Percentiles rank a stretch among this genome's conserved stretches.
Evolutionary conservation across 2,329 filamentous ascomycete genomes (phyloP).

Genomic region (Beauveria sp.): DNA sequence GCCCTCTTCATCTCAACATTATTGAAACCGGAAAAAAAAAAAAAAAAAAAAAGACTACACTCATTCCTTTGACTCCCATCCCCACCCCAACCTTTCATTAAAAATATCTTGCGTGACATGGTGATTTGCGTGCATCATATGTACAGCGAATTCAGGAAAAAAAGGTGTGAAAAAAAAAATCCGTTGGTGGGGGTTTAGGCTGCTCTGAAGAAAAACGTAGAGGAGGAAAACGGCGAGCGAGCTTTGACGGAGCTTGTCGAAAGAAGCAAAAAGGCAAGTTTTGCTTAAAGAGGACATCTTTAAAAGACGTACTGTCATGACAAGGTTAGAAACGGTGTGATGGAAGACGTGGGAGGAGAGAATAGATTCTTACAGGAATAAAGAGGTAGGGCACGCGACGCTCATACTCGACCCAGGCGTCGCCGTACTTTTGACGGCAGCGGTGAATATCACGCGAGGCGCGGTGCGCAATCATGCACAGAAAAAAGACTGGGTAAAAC

Average conservation of each 20-base stretch:
- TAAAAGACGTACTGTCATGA: slow-evolving; percentile 34
- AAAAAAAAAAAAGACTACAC: neutral
- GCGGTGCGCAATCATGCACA: slow-evolving; percentile 73
- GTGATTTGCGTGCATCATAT: slow-evolving; percentile 5
- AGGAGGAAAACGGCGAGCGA: neutral
- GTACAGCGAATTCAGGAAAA: neutral
- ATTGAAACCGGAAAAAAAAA: neutral
- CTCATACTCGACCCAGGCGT: slow-evolving; percentile 75
- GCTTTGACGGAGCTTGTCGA: neutral
- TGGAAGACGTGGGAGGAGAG: neutral
- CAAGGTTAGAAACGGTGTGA: neutral
- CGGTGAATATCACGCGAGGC: slow-evolving; percentile 68
- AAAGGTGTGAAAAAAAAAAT: neutral
- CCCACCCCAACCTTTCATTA: neutral
- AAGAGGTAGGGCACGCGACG: slow-evolving; percentile 74
- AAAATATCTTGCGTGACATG: neutral
- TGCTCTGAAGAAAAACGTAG: neutral
- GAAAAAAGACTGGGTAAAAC: slow-evolving; percentile 89
- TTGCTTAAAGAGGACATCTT: neutral
- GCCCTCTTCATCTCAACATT: neutral
- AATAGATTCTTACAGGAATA: slow-evolving; percentile 51
- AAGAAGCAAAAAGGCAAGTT: neutral
- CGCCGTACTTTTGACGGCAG: slow-evolving; percentile 74
- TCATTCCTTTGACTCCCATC: neutral
- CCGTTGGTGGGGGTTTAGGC: neutral